Conservation (phyloP, 768 basidiomycete genomes). For the Asterophora lycoperdoides region DNA sequence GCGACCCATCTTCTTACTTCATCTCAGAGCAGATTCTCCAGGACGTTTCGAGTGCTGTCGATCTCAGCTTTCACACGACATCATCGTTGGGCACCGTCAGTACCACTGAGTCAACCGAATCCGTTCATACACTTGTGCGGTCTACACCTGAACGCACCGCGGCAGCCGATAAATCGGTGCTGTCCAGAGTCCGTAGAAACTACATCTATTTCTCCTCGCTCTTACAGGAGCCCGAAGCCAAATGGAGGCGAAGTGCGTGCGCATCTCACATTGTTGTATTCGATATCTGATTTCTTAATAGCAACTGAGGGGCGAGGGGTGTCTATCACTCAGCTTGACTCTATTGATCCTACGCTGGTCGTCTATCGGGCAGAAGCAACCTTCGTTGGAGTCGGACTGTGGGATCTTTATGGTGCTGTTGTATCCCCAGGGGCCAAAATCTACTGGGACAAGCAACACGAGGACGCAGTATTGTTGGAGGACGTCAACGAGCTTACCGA, state of each 20-base stretch:
- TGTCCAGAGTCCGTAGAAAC: conserved; percentile 81
- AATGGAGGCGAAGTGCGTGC: conserved; percentile 81
- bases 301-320: conserved; percentile 87
- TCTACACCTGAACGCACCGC: conserved; percentile 44
- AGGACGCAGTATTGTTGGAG: conserved; percentile 81
- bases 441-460: conserved; percentile 88
- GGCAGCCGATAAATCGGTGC: conserved; percentile 76
- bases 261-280: conserved; percentile 9
- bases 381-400: conserved; percentile 91
- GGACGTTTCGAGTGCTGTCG: conserved; percentile 67
- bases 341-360: conserved; percentile 93
- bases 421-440: conserved; percentile 78
- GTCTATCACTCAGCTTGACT: conserved; percentile 91
- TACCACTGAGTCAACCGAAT: conserved; percentile 41
- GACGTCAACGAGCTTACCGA: conserved; percentile 90
- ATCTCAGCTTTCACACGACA: conserved; percentile 61
- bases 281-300: conserved; percentile 24
- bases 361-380: conserved; percentile 97
- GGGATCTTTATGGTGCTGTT: conserved; percentile 90
- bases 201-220: conserved; percentile 98
- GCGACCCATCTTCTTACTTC: conserved; percentile 57
- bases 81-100: conserved; percentile 54
- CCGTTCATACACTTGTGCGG: conserved; percentile 30
- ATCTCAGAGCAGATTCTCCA: conserved; percentile 64
- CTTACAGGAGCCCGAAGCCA: conserved; percentile 95